Base-by-base conservation (phyloP, 2,329 filamentous ascomycete species). In the Trichoderma cornu-damae region DNA sequence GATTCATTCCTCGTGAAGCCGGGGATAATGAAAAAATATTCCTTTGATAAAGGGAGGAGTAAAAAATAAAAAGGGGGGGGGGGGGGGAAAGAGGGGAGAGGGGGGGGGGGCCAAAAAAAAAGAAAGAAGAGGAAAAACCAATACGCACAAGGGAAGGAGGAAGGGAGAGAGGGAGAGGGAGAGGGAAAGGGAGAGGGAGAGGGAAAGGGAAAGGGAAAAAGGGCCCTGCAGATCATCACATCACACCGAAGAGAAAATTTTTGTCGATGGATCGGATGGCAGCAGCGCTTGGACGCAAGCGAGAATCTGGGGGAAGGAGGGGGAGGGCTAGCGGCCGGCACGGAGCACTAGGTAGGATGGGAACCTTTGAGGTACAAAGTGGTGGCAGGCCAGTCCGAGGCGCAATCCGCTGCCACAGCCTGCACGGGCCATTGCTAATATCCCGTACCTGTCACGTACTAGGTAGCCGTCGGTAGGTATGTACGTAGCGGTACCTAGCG, bases 291-390 rank as follows among this genome's bases (percentile, higher is more conserved):
- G 56, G 51, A 47, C 38, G 51, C 51, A 55, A 55, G 52, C 51
- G 57, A 59, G 57, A 50, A 59, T 59, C 52, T 50, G 32, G 56
- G 52, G 50, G 51, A 59, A 55, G 46, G 52, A 40, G 50, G 42
- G n/a, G 50, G 51, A 52, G 37, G 49, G 49, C 38, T 42, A 52
- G 40, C 49, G 49, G 8, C 37, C 26, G 16, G 49, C 37, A n/a
- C 20, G 49, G 49, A 42, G 43, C 49, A n/a, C 35, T 30, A 26
- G 49, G 49, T 52, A 52, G 48, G 35, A n/a, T 14, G 44, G 44
- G 28, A n/a, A n/a, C n/a, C n/a, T n/a, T n/a, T n/a, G n/a, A n/a
- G n/a, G n/a, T n/a, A n/a, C n/a, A n/a, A n/a, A n/a, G n/a, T 40
- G 34, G n/a, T 34, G 48, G 34, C 32, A n/a, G 24, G 48, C 48